phyloP scores from a whole-genome alignment of 495 filamentous ascomycete species.

The Trichocladium antarcticum region DNA sequence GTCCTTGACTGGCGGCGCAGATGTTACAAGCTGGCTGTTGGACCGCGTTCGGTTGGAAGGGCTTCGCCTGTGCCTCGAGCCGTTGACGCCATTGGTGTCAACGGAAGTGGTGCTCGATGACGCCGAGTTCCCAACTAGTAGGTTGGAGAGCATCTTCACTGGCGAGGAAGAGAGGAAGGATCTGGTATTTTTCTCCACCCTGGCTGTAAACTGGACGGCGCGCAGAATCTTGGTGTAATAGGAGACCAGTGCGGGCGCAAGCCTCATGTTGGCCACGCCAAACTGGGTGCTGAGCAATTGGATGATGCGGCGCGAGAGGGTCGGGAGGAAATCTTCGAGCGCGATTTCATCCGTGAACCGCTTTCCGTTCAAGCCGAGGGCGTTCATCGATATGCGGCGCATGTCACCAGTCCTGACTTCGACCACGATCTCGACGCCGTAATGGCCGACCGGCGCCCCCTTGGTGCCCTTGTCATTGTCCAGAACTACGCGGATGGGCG shows the following conservation, averaged over 20 bases:
- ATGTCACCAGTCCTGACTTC: slow-evolving; percentile 38
- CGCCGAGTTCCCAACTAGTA: slow-evolving; percentile 49
- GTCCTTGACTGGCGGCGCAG: slow-evolving; percentile 37
- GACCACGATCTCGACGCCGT: slow-evolving; percentile 55
- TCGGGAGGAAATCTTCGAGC: slow-evolving; percentile 53
- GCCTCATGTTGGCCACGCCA: slow-evolving; percentile 51
- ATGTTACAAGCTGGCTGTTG: slow-evolving; percentile 34
- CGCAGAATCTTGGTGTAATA: slow-evolving; percentile 65
- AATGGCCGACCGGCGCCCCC: slow-evolving; percentile 49
- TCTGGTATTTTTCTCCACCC: slow-evolving; percentile 42
- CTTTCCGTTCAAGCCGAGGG: slow-evolving; percentile 51
- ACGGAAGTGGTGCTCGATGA: slow-evolving; percentile 15
- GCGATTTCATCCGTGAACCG: slow-evolving; percentile 57
- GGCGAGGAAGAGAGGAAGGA: slow-evolving; percentile 69
- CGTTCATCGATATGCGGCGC: slow-evolving; percentile 42
- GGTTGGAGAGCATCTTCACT: slow-evolving; percentile 78
- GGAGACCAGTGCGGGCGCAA: slow-evolving; percentile 53
- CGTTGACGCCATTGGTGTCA: slow-evolving; percentile 11
- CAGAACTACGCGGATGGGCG: slow-evolving; percentile 49
- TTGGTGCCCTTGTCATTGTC: slow-evolving; percentile 50
- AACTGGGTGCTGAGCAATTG: slow-evolving; percentile 59
- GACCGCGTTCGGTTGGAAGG: slow-evolving; percentile 8
- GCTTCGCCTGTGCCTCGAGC: slow-evolving; percentile 30
- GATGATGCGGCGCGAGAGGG: slow-evolving; percentile 43
- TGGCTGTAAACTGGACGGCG: slow-evolving; percentile 51